Base-by-base conservation (phyloP, 805 yeast species). In the Ogataea sp. region DNA sequence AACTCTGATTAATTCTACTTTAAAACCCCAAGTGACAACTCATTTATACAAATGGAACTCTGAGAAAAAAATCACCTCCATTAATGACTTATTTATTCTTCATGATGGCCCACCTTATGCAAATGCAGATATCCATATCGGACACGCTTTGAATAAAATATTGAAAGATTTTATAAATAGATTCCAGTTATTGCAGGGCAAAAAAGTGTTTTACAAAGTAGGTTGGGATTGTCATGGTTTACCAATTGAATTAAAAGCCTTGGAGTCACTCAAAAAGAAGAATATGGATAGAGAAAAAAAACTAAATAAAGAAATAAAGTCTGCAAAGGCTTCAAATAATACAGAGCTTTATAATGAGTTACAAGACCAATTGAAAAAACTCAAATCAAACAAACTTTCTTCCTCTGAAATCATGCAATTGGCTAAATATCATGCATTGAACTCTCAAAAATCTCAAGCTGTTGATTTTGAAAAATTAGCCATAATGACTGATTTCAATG, bases 151-250 rank as follows among this genome's bases (percentile, higher is more conserved):
- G 50, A 93, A 93, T 64, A 90, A 93, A 55, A 73, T 88, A 17
- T 59, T 87, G 40, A 93, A 93, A 58, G 99, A 93, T 59, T 78
- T 93, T 34, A 75, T 90, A 34, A 75, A 76, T 45, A 67, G 99
- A 38, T 80, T 65, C 48, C 78, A 86, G 52, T 62, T 89, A 20
- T 56, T 80, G 17, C 59, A 67, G 29, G 84, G 87, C 14, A 70
- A 77, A 43, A 68, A 70, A 36, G 77, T 93, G 3, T 68, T 71
- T 38, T 93, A 85, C 52, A 70, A 71, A 32, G 96, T 97, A 0
- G 99, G 99, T 1, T 93, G 98, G 97, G 99, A 93, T 58, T 93
- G 98, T 55, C 99, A 93, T 63, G 99, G 99, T 0, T 65, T 93
- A 29, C 99, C 99, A 1, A 93, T 93, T 45, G 99, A 93, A 59